Conservation (phyloP, 768 basidiomycete genomes). For the Termitomyces sp. region DNA sequence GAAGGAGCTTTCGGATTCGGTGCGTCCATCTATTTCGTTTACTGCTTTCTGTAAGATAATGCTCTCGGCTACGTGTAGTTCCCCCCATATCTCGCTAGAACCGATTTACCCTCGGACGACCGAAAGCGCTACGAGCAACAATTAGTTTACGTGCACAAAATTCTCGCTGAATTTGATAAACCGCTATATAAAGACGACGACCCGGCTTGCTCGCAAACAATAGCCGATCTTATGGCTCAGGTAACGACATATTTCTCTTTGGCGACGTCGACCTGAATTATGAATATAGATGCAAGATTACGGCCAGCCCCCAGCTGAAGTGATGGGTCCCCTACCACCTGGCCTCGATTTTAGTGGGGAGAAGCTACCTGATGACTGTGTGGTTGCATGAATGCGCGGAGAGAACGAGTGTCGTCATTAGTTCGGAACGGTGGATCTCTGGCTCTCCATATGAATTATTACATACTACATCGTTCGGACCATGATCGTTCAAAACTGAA, state of each 20-base stretch:
- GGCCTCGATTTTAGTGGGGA: slow-evolving; percentile 49
- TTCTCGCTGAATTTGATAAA: slow-evolving; percentile 66
- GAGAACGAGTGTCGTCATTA: neutral
- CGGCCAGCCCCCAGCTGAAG: slow-evolving; percentile 60
- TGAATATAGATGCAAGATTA: slow-evolving; percentile 69
- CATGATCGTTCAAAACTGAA: neutral
- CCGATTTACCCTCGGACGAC: slow-evolving; percentile 53
- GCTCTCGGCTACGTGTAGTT: slow-evolving; percentile 43
- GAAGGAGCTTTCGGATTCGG: slow-evolving; percentile 74
- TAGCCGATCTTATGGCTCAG: slow-evolving; percentile 74
- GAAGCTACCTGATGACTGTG: slow-evolving; percentile 12
- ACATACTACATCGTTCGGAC: neutral
- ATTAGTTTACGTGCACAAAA: slow-evolving; percentile 47
- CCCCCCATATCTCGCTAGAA: slow-evolving; percentile 68
- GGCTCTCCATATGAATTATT: neutral
- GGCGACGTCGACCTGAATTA: slow-evolving; percentile 35
- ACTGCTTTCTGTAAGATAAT: neutral
- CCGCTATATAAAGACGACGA: slow-evolving; percentile 57
- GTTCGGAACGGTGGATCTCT: neutral
- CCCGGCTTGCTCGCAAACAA: slow-evolving; percentile 36
- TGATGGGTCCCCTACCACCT: slow-evolving; percentile 82
- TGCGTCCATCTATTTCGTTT: slow-evolving; percentile 24
- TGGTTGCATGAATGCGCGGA: neutral
- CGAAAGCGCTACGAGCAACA: slow-evolving; percentile 65
- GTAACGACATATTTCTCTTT: neutral